Evolutionary conservation across 495 filamentous ascomycete genomes (phyloP).

Genomic region (Annulohypoxylon stygium): DNA sequence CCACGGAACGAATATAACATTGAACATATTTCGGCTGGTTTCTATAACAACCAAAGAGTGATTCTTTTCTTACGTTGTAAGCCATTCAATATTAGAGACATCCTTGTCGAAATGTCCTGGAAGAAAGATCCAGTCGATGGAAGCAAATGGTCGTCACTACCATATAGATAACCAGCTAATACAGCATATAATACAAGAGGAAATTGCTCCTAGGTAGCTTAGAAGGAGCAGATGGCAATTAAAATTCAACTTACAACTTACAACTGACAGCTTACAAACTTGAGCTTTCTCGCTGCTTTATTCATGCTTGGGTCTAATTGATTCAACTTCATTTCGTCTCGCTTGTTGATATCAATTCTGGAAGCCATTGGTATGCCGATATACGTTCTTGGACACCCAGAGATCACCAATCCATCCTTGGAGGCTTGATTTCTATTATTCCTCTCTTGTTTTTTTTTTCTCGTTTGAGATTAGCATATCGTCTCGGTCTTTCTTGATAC

Average conservation of each 20-base stretch:
- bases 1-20: too few relatives aligned
- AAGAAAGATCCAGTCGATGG: not conserved
- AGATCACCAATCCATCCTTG: slow-evolving; percentile 14
- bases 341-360: slow-evolving; percentile 7
- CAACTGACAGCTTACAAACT: not conserved
- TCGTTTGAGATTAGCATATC: not conserved
- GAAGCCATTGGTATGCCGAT: slow-evolving; percentile 26
- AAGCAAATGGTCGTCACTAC: not conserved
- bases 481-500: not conserved
- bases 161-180: not conserved
- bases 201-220: not conserved
- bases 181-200: not conserved
- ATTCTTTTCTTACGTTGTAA: not conserved
- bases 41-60: not conserved
- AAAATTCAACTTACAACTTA: not conserved
- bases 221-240: not conserved
- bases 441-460: not conserved
- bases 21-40: too few relatives aligned
- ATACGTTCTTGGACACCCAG: slow-evolving; percentile 19
- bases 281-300: not conserved
- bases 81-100: not conserved
- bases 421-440: slow-evolving; percentile 18
- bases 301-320: not conserved
- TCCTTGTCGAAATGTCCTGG: too few relatives aligned
- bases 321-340: not conserved